Evolutionary conservation across 768 basidiomycete species (phyloP).

Genomic region (Rhodosporidiobolus sp.): DNA sequence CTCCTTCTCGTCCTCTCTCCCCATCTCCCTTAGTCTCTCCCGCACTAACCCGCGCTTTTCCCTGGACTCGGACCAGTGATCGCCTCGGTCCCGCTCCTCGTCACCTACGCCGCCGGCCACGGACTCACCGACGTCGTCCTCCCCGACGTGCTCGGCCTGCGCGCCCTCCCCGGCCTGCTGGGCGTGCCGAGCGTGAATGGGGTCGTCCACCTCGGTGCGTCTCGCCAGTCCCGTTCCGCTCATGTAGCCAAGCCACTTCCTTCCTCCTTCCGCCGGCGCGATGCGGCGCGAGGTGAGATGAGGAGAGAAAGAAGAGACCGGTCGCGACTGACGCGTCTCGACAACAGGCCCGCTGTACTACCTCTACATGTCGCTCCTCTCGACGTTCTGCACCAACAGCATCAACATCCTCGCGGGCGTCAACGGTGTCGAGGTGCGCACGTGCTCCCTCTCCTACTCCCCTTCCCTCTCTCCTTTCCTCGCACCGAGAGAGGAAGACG

Average conservation of each 20-base stretch:
- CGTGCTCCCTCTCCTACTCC: too few species aligned
- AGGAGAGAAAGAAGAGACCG: background rate
- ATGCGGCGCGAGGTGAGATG: background rate
- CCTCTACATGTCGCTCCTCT: conserved; percentile 89
- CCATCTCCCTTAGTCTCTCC: background rate
- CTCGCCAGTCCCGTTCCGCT: background rate
- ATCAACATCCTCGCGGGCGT: conserved; percentile 99
- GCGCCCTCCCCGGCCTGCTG: conserved; percentile 62
- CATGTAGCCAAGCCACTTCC: too few species aligned
- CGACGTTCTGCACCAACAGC: conserved; percentile 94
- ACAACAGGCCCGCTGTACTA: conserved; percentile 84
- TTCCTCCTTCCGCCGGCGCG: background rate
- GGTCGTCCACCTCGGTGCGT: conserved; percentile 80
- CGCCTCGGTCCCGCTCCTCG: conserved; percentile 86
- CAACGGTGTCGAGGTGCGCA: conserved; percentile 75
- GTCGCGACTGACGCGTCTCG: too few species aligned
- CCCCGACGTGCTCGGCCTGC: conserved; percentile 69
- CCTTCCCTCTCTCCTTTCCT: background rate
- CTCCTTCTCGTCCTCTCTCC: background rate
- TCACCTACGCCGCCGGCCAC: conserved; percentile 93
- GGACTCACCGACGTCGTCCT: conserved; percentile 93
- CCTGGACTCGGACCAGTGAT: conserved; percentile 55
- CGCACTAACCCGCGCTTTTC: background rate
- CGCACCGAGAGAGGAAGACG: background rate
- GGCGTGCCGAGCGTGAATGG: conserved; percentile 47